phyloP scores from a whole-genome alignment of 1,284 basidiomycete species.

The Erythrobasidium hasegawianum region DNA sequence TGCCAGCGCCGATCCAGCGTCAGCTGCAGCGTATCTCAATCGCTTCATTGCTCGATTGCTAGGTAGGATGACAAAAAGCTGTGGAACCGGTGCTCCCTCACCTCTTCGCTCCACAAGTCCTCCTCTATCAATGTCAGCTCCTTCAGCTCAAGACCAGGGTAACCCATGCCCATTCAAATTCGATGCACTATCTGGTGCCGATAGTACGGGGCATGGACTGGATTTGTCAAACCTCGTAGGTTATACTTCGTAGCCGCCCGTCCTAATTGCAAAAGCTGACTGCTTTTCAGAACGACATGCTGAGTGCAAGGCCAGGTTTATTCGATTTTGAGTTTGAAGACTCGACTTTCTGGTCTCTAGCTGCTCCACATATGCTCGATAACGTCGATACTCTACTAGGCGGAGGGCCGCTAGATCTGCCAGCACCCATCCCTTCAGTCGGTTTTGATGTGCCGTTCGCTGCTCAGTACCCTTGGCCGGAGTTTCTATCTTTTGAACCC shows the following conservation, averaged over 20 bases:
- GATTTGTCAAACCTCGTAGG: conserved; percentile 5
- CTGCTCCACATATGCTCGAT: conserved; percentile 1
- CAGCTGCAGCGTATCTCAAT: no score
- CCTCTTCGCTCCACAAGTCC: no score
- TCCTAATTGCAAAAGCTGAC: no score
- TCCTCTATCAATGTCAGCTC: no score
- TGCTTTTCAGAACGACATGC: not conserved
- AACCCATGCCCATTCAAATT: no score
- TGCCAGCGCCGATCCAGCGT: no score
- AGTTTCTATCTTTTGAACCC: not conserved
- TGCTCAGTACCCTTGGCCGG: conserved; percentile 6
- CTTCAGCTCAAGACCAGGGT: no score
- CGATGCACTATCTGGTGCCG: no score
- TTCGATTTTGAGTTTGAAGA: not conserved
- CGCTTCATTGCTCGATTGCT: no score
- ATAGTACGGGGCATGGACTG: no score
- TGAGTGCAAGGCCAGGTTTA: not conserved
- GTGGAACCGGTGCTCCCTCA: no score
- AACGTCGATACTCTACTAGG: conserved; percentile 5
- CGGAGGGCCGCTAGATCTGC: not conserved
- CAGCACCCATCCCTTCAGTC: not conserved
- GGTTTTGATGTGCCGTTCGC: not conserved
- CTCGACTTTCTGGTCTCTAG: conserved; percentile 4
- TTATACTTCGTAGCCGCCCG: not conserved
- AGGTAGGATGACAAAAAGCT: no score